Conservation (phyloP, 345 rosid species). For the Pistacia atlantica region DNA sequence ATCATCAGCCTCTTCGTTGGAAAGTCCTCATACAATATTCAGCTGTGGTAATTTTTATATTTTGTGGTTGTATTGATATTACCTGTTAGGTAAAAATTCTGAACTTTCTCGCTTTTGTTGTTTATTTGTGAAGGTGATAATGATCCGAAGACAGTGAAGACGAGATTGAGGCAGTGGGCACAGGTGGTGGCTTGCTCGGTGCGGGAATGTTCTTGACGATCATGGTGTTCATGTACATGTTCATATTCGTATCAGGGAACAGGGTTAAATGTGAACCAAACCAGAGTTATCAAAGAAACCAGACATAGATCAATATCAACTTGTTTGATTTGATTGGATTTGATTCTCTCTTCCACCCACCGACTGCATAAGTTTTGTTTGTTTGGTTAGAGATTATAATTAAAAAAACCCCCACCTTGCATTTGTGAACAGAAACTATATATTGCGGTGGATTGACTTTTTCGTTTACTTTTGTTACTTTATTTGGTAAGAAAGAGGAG, state of each 20-base stretch:
- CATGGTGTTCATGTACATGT: slow-evolving; percentile 4
- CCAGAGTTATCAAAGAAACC: slow-evolving; percentile 28
- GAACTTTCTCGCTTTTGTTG: neutral
- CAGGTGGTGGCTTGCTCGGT: slow-evolving; percentile 95
- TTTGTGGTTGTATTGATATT: neutral
- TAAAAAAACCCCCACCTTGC: neutral
- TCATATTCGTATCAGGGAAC: neutral
- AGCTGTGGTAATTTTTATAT: slow-evolving; percentile 37
- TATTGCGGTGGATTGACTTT: neutral
- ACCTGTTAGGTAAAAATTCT: neutral
- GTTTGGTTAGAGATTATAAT: neutral
- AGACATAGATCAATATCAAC: slow-evolving; percentile 19
- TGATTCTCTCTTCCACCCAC: neutral
- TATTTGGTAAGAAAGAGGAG: neutral
- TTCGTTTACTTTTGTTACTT: slow-evolving; percentile 3
- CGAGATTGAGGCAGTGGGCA: slow-evolving; percentile 90
- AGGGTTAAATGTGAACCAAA: slow-evolving; percentile 14
- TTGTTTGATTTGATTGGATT: slow-evolving; percentile 1
- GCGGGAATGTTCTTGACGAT: slow-evolving; percentile 52
- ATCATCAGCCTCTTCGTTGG: slow-evolving; percentile 43
- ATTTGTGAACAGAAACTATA: neutral
- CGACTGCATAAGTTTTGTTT: neutral
- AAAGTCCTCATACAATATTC: slow-evolving; percentile 63
- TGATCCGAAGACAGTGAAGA: slow-evolving; percentile 76
- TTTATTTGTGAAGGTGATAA: slow-evolving; percentile 55